Conservation (phyloP, 345 rosid species). For the Gossypium mustelinum region DNA sequence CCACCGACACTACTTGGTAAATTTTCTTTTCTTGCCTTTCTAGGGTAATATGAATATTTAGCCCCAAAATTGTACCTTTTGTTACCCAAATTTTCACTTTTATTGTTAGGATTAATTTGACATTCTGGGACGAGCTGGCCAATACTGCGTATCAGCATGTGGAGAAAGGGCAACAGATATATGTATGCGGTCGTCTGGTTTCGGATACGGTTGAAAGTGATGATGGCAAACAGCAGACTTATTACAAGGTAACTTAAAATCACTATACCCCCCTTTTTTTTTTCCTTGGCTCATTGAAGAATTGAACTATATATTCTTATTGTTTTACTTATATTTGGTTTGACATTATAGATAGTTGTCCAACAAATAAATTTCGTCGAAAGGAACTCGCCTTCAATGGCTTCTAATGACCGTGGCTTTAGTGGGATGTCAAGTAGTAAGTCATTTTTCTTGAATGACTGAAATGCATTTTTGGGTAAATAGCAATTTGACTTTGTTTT, state of each 20-base stretch:
- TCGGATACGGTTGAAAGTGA: constrained; percentile 48
- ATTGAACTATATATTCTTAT: background rate
- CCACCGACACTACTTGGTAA: constrained; percentile 52
- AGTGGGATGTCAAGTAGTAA: constrained; percentile 28
- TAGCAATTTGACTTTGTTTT: background rate
- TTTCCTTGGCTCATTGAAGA: background rate
- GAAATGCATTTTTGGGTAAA: background rate
- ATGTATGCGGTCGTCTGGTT: constrained; percentile 55
- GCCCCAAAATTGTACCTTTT: background rate
- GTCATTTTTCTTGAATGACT: background rate
- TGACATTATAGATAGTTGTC: constrained; percentile 46
- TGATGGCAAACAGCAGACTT: constrained; percentile 51
- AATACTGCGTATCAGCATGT: constrained; percentile 47
- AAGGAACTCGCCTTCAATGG: constrained; percentile 27
- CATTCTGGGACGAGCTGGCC: constrained; percentile 68
- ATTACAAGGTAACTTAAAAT: constrained; percentile 43
- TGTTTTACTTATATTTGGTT: constrained; percentile 6
- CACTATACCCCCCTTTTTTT: background rate
- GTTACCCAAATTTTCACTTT: constrained; percentile 4
- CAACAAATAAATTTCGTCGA: constrained; percentile 56
- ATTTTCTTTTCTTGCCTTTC: background rate
- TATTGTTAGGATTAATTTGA: constrained; percentile 59
- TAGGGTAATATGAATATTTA: background rate
- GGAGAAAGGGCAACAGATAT: constrained; percentile 55
- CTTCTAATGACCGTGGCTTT: constrained; percentile 26